Conservation (phyloP, 805 yeast genomes). For the Cyberlindnera sargentensis region DNA sequence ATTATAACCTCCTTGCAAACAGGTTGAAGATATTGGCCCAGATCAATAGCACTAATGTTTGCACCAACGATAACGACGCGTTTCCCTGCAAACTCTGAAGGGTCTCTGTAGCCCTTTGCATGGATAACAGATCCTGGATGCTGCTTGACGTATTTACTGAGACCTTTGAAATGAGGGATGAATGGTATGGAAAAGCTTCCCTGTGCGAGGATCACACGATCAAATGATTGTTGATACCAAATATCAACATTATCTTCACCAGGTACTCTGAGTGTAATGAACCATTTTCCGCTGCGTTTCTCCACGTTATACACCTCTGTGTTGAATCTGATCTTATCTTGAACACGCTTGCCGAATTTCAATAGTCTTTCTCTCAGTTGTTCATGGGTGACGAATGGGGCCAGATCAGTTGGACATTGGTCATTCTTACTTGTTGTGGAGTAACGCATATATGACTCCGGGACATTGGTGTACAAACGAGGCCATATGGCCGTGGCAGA, state of each 20-base stretch:
- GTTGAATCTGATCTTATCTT: conserved; percentile 29
- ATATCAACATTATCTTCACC: conserved; percentile 17
- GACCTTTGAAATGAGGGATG: conserved; percentile 43
- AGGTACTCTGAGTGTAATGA: conserved; percentile 20
- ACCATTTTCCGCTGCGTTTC: conserved; percentile 32
- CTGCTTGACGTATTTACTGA: conserved; percentile 32
- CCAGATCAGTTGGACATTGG: conserved; percentile 14
- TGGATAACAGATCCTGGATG: conserved; percentile 43
- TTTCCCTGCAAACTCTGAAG: conserved; percentile 31
- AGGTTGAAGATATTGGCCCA: conserved; percentile 37
- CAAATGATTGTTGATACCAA: conserved; percentile 44
- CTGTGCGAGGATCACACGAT: conserved; percentile 49
- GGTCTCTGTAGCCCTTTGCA: conserved; percentile 41
- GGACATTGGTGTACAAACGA: conserved; percentile 33
- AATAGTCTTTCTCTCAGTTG: conserved; percentile 27
- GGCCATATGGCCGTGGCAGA: conserved; percentile 29
- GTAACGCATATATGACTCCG: conserved; percentile 30
- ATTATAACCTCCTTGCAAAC: conserved; percentile 43
- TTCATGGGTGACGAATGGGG: conserved; percentile 32
- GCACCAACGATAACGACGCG: conserved; percentile 41
- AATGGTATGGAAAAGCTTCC: conserved; percentile 56
- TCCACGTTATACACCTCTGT: conserved; percentile 34
- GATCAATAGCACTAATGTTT: conserved; percentile 35
- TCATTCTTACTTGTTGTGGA: conserved; percentile 26
- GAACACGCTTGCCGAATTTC: conserved; percentile 26